Conservation (phyloP, 2,329 filamentous ascomycete species). For the Botryotinia calthae region DNA sequence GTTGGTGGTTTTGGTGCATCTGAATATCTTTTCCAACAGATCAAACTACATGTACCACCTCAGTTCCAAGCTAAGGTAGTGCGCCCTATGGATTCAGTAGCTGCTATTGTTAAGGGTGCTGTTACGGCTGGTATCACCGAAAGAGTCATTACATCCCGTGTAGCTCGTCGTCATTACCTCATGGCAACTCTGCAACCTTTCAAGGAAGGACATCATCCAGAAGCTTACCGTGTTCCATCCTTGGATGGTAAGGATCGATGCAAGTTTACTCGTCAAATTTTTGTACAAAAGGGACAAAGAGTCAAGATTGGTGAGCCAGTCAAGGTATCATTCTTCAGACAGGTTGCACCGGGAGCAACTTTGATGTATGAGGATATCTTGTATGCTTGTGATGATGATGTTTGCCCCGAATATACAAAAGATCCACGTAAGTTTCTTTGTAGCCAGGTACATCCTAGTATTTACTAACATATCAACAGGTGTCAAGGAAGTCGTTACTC, state of each 20-base stretch:
- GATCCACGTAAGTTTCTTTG: conserved; percentile 80
- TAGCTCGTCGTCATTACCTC: conserved; percentile 95
- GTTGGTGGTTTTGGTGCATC: conserved; percentile 98
- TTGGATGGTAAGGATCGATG: conserved; percentile 96
- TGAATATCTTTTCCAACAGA: conserved; percentile 98
- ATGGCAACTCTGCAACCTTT: conserved; percentile 99
- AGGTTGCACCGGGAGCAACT: conserved; percentile 93
- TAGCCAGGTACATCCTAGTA: no score
- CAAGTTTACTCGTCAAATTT: conserved; percentile 98
- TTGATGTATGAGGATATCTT: conserved; percentile 99
- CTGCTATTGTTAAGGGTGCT: conserved; percentile 96
- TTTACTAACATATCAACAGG: conserved; percentile 53
- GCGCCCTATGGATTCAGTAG: conserved; percentile 96
- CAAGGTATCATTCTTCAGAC: conserved; percentile 97
- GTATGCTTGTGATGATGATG: conserved; percentile 96
- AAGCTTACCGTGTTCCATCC: conserved; percentile 95
- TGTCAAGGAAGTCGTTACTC: conserved; percentile 97
- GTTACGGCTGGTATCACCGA: conserved; percentile 98
- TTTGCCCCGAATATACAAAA: conserved; percentile 98
- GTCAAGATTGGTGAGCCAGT: conserved; percentile 99
- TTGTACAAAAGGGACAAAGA: conserved; percentile 96
- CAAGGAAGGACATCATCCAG: conserved; percentile 97
- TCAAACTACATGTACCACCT: conserved; percentile 95
- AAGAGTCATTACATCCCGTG: conserved; percentile 92
- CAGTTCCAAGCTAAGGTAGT: conserved; percentile 99